phyloP scores from a whole-genome alignment of 2,329 filamentous ascomycete species.

The Aureobasidium mangrovei region DNA sequence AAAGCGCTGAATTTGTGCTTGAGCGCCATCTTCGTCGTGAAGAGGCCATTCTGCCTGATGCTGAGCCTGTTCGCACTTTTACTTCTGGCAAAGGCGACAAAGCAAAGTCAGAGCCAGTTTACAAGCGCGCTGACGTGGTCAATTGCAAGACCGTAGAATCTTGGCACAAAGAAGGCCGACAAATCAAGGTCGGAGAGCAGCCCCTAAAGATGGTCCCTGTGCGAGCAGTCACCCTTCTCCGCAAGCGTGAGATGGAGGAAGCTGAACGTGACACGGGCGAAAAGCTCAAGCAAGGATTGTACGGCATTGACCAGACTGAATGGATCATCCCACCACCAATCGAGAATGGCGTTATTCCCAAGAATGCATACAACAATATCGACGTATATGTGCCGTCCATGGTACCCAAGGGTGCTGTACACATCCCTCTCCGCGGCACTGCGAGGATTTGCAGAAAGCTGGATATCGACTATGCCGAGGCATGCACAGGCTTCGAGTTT shows the following conservation, averaged over 20 bases:
- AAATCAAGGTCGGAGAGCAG: conserved; percentile 58
- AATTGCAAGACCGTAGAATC: conserved; percentile 86
- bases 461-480: conserved; percentile 82
- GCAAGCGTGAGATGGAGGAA: conserved; percentile 83
- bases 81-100: conserved; percentile 65
- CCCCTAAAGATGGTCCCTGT: conserved; percentile 84
- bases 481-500: conserved; percentile 94
- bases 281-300: conserved; percentile 81
- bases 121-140: conserved; percentile 67
- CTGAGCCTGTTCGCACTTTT: conserved; percentile 66
- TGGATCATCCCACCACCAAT: conserved; percentile 93
- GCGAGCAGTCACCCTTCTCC: conserved; percentile 78
- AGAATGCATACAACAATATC: conserved; percentile 93
- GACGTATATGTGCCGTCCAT: conserved; percentile 91
- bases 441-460: conserved; percentile 75
- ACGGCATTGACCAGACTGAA: conserved; percentile 75
- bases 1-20: conserved; percentile 75
- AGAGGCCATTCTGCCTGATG: conserved; percentile 67
- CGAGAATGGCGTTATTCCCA: conserved; percentile 74
- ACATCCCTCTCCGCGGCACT: conserved; percentile 70
- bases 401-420: conserved; percentile 76
- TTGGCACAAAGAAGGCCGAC: conserved; percentile 94
- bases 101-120: conserved; percentile 70
- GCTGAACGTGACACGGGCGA: conserved; percentile 68
- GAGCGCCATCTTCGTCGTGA: conserved; percentile 83